phyloP scores from a whole-genome alignment of 805 yeast genomes.

The Kurtzmaniella cleridarum region DNA sequence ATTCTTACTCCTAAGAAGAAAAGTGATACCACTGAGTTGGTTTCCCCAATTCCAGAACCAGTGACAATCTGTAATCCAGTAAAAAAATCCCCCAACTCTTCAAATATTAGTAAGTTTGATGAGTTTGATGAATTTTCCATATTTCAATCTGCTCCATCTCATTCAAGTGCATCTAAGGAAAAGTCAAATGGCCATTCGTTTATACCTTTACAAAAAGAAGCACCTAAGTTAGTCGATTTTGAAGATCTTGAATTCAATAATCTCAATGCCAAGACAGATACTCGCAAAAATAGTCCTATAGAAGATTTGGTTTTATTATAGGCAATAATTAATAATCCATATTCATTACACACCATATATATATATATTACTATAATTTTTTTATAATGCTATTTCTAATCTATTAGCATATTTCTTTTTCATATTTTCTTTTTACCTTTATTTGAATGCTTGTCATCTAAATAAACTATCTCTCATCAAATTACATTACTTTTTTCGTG shows the following conservation, averaged over 20 bases:
- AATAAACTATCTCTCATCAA: too few relatives aligned
- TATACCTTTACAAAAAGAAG: slow-evolving; percentile 1
- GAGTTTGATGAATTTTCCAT: slow-evolving; percentile 2
- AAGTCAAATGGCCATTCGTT: background rate
- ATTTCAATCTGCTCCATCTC: background rate
- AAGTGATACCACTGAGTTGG: background rate
- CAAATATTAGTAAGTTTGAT: background rate
- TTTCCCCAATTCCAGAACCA: background rate
- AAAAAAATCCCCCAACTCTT: too few relatives aligned
- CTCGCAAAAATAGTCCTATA: background rate
- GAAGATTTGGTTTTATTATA: slow-evolving; percentile 2
- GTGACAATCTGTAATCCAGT: too few relatives aligned
- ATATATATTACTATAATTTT: background rate
- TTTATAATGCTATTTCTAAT: too few relatives aligned
- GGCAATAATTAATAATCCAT: background rate
- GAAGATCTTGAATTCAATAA: too few relatives aligned
- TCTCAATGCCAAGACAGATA: background rate
- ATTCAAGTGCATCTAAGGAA: background rate
- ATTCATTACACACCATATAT: too few relatives aligned
- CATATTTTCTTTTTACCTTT: too few relatives aligned
- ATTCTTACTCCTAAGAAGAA: slow-evolving; percentile 1
- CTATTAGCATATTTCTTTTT: too few relatives aligned
- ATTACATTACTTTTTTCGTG: slow-evolving; percentile 19
- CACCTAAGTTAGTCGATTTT: background rate
- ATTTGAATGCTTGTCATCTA: too few relatives aligned